Conservation (phyloP, 257 asterid species). For the Solanum chiquidenum region DNA sequence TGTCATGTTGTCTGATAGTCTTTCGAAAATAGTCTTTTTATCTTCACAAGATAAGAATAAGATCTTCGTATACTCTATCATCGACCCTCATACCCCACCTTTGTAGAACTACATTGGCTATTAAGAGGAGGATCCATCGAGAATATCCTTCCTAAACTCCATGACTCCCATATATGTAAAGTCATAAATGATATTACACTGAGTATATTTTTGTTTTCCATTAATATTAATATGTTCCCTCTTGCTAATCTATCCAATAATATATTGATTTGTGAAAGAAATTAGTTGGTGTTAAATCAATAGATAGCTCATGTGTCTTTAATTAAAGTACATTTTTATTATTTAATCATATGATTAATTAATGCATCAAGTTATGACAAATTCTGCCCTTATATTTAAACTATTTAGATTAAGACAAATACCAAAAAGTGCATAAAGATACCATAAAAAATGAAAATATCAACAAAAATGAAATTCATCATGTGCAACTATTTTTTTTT, state of each 20-base stretch:
- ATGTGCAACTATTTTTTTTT: not conserved
- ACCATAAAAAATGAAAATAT: too few species aligned
- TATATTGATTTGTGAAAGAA: not conserved
- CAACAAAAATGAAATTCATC: not conserved
- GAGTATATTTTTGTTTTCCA: too few species aligned
- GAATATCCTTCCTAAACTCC: not conserved
- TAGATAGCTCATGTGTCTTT: not conserved
- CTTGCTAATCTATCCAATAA: not conserved
- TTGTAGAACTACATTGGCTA: not conserved
- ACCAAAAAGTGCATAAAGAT: not conserved
- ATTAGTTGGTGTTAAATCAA: not conserved
- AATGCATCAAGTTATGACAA: not conserved
- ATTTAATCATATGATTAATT: not conserved
- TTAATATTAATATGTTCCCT: not conserved
- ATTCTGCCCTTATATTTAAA: not conserved
- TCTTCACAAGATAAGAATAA: not conserved
- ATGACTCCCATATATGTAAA: too few species aligned
- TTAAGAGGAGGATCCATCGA: not conserved
- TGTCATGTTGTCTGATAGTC: not conserved
- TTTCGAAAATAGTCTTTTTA: fast-evolving
- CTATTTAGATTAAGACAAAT: not conserved
- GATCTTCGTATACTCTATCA: not conserved
- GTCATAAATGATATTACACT: not conserved
- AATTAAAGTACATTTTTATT: not conserved
- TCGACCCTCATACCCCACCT: not conserved